Evolutionary conservation across 805 yeast species (phyloP), one percentile per base, ranked within the genome.

Genomic region (Kodamaea lidongshanica): DNA sequence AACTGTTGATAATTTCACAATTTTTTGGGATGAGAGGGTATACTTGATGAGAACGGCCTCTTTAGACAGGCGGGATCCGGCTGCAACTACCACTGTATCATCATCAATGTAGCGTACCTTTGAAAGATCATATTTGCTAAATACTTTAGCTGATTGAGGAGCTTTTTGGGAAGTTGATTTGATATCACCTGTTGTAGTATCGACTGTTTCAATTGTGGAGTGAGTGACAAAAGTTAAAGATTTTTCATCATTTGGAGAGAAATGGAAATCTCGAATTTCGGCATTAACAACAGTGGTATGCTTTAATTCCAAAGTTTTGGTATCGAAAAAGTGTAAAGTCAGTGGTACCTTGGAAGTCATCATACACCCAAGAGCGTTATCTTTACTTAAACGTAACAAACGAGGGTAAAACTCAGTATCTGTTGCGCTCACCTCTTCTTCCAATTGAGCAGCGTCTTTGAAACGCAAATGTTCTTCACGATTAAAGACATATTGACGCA

Each of bases 261-360:
- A 69, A 28, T 74, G 68, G 38, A 83, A 60, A 49, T 86, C 95
- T 40, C 69, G 75, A 31, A 64, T 52, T 33, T 61, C 67, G 4
- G 72, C 72, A 28, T 72, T 76, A 18, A 68, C 56, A 16, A 55
- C 48, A 1, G 86, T 69, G 45, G 69, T 76, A 43, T 64, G 67
- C 24, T 63, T 67, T 35, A 72, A 70, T 27, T 70, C 73, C 34
- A 84, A 57, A 16, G 71, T 59, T 5, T 64, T 69, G 1, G 69
- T 67, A 39, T 78, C 73, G 37, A 85, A 70, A 12, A 81, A 58
- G 48, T 74, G 78, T 12, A 84, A 61, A 4, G 69, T 56, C 0
- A 85, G 74, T 1, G 92, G 89, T 5, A 65, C 57, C 13, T 67
- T 63, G 11, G 89, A 77, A 15, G 88, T 76, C 35, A 84, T 76